Conservation (phyloP, 2,329 filamentous ascomycete species). For the Ophiocordyceps australis region DNA sequence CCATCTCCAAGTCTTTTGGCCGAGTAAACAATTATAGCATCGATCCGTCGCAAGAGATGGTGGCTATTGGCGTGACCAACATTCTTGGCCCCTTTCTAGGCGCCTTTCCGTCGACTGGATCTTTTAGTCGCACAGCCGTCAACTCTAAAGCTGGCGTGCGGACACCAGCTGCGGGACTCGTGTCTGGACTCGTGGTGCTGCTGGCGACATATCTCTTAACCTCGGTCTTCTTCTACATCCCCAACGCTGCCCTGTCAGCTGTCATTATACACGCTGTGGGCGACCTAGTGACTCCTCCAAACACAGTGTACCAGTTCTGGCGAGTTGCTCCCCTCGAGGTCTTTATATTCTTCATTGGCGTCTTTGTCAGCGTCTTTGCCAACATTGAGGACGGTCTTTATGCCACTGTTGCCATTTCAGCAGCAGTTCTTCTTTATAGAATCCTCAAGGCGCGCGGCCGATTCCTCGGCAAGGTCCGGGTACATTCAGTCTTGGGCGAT, state of each 20-base stretch:
- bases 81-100: constrained; percentile 63
- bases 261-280: constrained; percentile 95
- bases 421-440: constrained; percentile 64
- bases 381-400: constrained; percentile 90
- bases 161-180: constrained; percentile 76
- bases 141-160: constrained; percentile 92
- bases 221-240: constrained; percentile 86
- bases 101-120: constrained; percentile 73
- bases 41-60: constrained; percentile 61
- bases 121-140: constrained; percentile 81
- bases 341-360: constrained; percentile 81
- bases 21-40: constrained; percentile 69
- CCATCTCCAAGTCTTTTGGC: constrained; percentile 69
- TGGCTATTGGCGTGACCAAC: constrained; percentile 61
- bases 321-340: constrained; percentile 79
- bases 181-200: constrained; percentile 72
- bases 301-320: constrained; percentile 93
- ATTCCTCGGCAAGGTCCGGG: constrained; percentile 49
- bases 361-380: constrained; percentile 75
- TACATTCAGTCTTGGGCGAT: constrained; percentile 70
- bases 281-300: constrained; percentile 79
- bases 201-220: constrained; percentile 81
- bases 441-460: constrained; percentile 66
- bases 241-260: constrained; percentile 58
- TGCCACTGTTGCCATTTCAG: constrained; percentile 60